Evolutionary conservation across 768 basidiomycete species (phyloP), one percentile per base, ranked within the genome.

Genomic region (Strobilomyces confusus): DNA sequence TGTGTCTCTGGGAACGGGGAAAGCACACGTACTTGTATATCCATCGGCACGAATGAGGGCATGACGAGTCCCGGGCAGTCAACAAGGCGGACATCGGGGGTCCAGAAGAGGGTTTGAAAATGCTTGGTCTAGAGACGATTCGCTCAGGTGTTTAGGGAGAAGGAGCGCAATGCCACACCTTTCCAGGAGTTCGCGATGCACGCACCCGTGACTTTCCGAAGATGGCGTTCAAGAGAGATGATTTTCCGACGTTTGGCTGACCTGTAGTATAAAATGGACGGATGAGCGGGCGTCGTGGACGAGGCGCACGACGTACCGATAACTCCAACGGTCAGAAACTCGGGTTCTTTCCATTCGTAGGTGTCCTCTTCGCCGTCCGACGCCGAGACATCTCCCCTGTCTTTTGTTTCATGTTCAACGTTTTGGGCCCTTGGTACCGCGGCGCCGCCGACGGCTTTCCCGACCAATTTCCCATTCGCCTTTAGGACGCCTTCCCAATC

Each of bases 61-160:
- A 95, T 85, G 3, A 98, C 92, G 15, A 98, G 80, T 11, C 95
- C 95, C 0, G 95, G 95, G 63, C 95, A 98, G 69, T 98, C 95
- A 34, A 93, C 92, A 9, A 98, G 79, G 43, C 92, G 87, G 56
- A 98, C 80, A 56, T 92, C 84, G 2, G 79, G 71, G 23, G 90
- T 92, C 86, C 87, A 91, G 69, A 87, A 95, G 40, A 95, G 79
- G 0, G 95, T 98, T 68, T 98, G 92, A 65, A 93, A 92, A 66
- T 97, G 93, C 71, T 95, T 97, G 4, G 93, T 97, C 91, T 89
- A 57, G 4, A 26, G 12, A 44, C 46, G 9, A 14, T 40, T 48
- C 7, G 49, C 48, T 41, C 22, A 44, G 40, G 33, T 13, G 14
- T 40, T 19, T 8, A 23, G 51, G 41, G 12, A 43, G 25, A 40